phyloP scores from a whole-genome alignment of 1,139 yeast genomes.

The Diutina catenulata region DNA sequence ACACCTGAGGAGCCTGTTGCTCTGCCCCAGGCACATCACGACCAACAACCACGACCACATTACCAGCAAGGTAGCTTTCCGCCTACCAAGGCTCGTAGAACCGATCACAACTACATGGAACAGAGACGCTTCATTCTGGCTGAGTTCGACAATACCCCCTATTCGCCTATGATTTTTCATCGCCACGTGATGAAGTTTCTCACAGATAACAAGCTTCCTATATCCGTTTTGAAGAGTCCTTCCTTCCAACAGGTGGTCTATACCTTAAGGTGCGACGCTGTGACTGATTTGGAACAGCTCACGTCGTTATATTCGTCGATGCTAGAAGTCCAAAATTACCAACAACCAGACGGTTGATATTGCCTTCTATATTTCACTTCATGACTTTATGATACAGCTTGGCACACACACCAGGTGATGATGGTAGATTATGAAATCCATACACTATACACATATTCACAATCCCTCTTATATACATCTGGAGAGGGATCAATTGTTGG shows the following conservation, averaged over 20 bases:
- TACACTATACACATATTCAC: no score
- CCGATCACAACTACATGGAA: slow-evolving; percentile 1
- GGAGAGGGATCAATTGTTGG: no score
- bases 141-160: slow-evolving; percentile 30
- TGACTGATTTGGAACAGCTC: slow-evolving; percentile 35
- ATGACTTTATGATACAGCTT: no score
- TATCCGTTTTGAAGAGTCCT: slow-evolving; percentile 35
- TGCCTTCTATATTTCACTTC: no score
- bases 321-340: slow-evolving; percentile 24
- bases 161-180: slow-evolving; percentile 37
- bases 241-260: slow-evolving; percentile 41
- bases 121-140: slow-evolving; percentile 3
- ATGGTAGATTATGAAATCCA: no score
- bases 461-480: no score
- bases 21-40: no score
- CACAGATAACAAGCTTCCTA: slow-evolving; percentile 39
- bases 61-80: not conserved
- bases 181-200: slow-evolving; percentile 39
- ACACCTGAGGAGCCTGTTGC: no score
- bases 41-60: slow-evolving; percentile 18
- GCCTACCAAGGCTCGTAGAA: not conserved
- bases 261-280: slow-evolving; percentile 37
- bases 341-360: no score
- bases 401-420: no score
- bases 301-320: slow-evolving; percentile 33